Evolutionary conservation across 306 rosid genomes (phyloP).

Genomic region (Vigna mungo): DNA sequence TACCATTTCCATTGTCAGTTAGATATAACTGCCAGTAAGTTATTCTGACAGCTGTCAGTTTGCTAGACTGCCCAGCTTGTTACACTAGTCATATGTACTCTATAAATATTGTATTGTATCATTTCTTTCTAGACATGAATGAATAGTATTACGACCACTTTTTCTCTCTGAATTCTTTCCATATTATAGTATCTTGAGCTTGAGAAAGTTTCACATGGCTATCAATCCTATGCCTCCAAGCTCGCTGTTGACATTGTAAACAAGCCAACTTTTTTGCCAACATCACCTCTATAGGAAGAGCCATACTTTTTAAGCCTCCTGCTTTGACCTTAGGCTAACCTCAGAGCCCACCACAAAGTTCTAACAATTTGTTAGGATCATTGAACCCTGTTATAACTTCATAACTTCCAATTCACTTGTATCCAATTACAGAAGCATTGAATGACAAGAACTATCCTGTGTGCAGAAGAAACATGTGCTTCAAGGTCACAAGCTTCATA

Average conservation of each 20-base stretch:
- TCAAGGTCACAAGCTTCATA: neutral
- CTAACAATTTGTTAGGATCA: neutral
- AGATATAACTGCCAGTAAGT: neutral
- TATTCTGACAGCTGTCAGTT: neutral
- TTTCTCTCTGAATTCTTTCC: neutral
- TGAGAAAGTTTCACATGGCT: neutral
- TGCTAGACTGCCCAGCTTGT: neutral
- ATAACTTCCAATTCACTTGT: neutral
- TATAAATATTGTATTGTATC: neutral
- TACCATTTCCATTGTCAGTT: neutral
- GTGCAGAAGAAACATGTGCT: neutral
- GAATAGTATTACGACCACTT: neutral
- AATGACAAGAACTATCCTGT: neutral
- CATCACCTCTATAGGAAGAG: neutral
- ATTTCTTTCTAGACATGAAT: neutral
- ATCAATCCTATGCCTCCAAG: neutral
- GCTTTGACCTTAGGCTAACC: neutral
- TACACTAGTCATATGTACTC: neutral
- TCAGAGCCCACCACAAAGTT: neutral
- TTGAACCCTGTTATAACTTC: too few relatives aligned
- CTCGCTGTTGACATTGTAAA: neutral
- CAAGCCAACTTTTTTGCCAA: neutral
- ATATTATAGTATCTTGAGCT: neutral
- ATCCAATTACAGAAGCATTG: neutral
- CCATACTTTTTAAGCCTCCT: neutral